phyloP scores from a whole-genome alignment of 257 asterid species.

The Craterostigma plantagineum region DNA sequence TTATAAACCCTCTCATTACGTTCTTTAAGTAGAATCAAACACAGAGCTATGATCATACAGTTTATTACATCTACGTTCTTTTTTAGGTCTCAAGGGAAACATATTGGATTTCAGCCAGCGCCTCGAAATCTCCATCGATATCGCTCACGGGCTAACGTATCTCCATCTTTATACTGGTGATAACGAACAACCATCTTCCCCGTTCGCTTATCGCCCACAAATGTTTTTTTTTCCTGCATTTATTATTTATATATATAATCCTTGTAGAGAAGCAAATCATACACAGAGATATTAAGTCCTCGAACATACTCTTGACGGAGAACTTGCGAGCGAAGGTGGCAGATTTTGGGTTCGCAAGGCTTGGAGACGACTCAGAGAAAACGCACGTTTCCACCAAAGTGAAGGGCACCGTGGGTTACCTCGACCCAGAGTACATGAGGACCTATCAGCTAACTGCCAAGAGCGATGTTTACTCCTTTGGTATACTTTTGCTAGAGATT shows the following conservation, averaged over 20 bases:
- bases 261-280: conserved; percentile 85
- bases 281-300: conserved; percentile 96
- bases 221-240: too few relatives aligned
- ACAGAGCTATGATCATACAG: background rate
- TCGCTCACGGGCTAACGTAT: conserved; percentile 87
- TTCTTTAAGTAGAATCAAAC: background rate
- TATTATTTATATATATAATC: conserved; percentile 3
- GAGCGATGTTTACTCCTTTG: conserved; percentile 93
- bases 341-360: conserved; percentile 88
- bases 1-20: conserved; percentile 3
- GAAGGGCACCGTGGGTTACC: conserved; percentile 94
- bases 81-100: conserved; percentile 53
- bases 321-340: conserved; percentile 90
- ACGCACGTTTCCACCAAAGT: conserved; percentile 82
- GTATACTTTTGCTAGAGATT: conserved; percentile 67
- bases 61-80: conserved; percentile 10
- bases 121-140: conserved; percentile 81
- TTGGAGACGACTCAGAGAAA: conserved; percentile 66
- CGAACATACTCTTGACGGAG: conserved; percentile 85
- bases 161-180: conserved; percentile 91
- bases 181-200: conserved; percentile 5
- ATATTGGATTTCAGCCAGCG: conserved; percentile 83
- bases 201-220: background rate
- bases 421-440: conserved; percentile 94
- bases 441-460: conserved; percentile 73